These are phyloP conservation scores for Termitomyces sp. DNA, from an alignment of 768 basidiomycete species.

Conservation along the genomic window DNA sequence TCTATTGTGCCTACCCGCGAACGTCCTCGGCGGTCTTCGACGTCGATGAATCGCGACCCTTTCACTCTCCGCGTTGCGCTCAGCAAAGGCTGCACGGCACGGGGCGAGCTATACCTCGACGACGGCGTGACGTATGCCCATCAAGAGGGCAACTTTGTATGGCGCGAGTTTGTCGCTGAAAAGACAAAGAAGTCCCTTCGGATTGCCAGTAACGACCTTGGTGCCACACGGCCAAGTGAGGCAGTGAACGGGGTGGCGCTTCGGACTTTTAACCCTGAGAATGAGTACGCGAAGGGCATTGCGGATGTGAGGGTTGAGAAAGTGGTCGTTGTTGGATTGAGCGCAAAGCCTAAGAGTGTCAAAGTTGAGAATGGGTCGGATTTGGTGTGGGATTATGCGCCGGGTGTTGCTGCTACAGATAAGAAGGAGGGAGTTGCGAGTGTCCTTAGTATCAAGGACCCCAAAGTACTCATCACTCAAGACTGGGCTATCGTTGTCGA, in stretches of 20 bases:
- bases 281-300: constrained; percentile 65
- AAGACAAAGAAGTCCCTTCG: constrained; percentile 37
- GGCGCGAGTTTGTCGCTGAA: constrained; percentile 68
- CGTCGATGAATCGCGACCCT: constrained; percentile 87
- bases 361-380: constrained; percentile 41
- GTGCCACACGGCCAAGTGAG: constrained; percentile 30
- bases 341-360: constrained; percentile 54
- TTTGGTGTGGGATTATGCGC: constrained; percentile 63
- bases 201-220: constrained; percentile 54
- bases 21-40: constrained; percentile 79
- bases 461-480: constrained; percentile 45
- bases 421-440: constrained; percentile 64
- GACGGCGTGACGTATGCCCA: constrained; percentile 85
- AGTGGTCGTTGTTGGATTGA: constrained; percentile 73
- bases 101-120: constrained; percentile 90
- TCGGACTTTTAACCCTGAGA: constrained; percentile 44
- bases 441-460: constrained; percentile 72
- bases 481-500: constrained; percentile 59
- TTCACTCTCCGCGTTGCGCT: constrained; percentile 88
- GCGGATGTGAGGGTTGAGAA: constrained; percentile 74
- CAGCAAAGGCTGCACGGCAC: constrained; percentile 49
- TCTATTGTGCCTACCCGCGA: constrained; percentile 86
- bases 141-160: constrained; percentile 72
- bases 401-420: constrained; percentile 49
- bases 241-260: constrained; percentile 50